Base-by-base conservation (phyloP, 208 protist species). In the Trypanosomatidae sp. region DNA sequence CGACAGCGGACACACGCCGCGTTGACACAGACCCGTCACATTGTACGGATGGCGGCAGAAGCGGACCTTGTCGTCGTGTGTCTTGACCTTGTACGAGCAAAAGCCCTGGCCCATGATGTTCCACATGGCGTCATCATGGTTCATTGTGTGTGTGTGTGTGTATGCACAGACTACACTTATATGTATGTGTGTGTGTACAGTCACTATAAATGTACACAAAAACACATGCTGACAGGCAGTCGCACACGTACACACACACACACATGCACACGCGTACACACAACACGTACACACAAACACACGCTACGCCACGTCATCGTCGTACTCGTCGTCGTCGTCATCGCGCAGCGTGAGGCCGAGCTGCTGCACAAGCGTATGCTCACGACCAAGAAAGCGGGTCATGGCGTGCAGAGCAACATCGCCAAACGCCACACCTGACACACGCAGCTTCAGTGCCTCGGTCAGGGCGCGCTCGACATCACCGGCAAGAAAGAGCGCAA, bases 21-120 rank as follows among this genome's bases (percentile, higher is more conserved):
- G 71, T 53, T 95, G 91, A 74, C 98, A 99, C 15, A 98, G 64
- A 65, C 97, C 97, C 15, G 94, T 99, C 16, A 99, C 75, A 71
- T 99, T 99, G 75, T 98, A 97, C 46, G 92, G 76, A 67, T 99
- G 98, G 25, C 95, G 81, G 68, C 98, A 99, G 53, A 99, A 99
- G 26, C 84, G 97, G 11, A 96, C 77, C 76, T 88, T 92, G 53
- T 95, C 83, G 53, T 92, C 88, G 51, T 84, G 58, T 6, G 82
- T 88, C 46, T 89, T 92, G 3, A 92, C 82, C 61, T 95, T 95
- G 64, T 89, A 95, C 27, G 88, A 95, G 73, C 88, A 95, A 58
- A 92, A 95, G 33, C 59, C 79, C 64, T 92, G 83, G 38, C 81
- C 80, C 72, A 95, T 95, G 20, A 95, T 76, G 47, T 89, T 91